phyloP scores from a whole-genome alignment of 2,329 filamentous ascomycete species.

The Talaromyces pinophilus region DNA sequence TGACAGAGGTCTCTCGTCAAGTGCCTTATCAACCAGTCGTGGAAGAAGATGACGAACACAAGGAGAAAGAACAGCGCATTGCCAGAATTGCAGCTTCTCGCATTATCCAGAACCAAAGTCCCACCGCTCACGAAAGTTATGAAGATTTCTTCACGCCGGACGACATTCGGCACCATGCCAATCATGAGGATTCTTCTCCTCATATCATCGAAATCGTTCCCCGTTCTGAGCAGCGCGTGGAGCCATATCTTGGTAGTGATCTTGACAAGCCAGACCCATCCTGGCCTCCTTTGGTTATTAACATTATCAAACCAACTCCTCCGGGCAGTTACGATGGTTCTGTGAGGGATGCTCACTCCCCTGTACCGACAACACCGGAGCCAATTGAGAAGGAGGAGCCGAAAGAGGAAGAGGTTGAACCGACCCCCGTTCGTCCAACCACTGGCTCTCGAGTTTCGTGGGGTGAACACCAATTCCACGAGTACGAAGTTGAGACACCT shows the following conservation, averaged over 20 bases:
- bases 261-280: conserved; percentile 30
- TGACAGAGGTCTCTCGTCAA: conserved; percentile 29
- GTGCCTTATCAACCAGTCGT: conserved; percentile 27
- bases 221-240: conserved; percentile 30
- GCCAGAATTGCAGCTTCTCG: conserved; percentile 36
- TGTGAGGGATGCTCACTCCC: conserved; percentile 35
- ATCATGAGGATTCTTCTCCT: conserved; percentile 15
- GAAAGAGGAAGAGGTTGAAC: conserved; percentile 32
- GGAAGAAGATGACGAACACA: conserved; percentile 27
- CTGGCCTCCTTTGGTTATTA: conserved; percentile 56
- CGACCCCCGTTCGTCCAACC: conserved; percentile 49
- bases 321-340: conserved; percentile 51
- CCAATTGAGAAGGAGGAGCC: conserved; percentile 30
- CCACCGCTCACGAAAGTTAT: conserved; percentile 44
- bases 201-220: conserved; percentile 37
- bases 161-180: conserved; percentile 40
- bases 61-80: conserved; percentile 29
- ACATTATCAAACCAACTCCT: conserved; percentile 60
- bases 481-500: conserved; percentile 63
- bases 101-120: conserved; percentile 34
- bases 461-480: conserved; percentile 66
- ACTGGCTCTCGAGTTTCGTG: conserved; percentile 61
- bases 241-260: conserved; percentile 24
- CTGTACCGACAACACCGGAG: conserved; percentile 40
- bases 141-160: conserved; percentile 46